Percentiles rank a stretch among this genome's conserved stretches.
phyloP scores from a whole-genome alignment of 495 filamentous ascomycete species.

The Cercophora newfieldiana region DNA sequence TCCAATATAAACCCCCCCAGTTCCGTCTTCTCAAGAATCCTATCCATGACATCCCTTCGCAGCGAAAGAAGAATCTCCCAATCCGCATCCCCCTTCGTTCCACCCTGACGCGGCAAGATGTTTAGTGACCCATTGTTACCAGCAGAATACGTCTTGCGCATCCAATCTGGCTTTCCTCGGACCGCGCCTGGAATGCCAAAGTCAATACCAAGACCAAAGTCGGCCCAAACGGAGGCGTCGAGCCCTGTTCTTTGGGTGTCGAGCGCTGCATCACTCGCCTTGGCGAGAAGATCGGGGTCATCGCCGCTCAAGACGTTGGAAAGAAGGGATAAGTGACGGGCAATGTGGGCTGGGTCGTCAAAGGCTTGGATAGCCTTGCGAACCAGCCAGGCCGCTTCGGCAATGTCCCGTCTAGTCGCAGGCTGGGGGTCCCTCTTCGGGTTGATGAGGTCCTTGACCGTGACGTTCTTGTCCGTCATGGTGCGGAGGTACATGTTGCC shows the following conservation, averaged over 20 bases:
- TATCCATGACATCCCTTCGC: conserved; percentile 7
- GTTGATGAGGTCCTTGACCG: conserved; percentile 1
- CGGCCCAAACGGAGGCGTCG: conserved; percentile 1
- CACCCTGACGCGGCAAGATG: conserved; percentile 12
- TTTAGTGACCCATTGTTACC: background rate
- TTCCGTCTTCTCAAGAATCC: background rate
- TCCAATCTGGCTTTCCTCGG: background rate
- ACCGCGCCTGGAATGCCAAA: conserved; percentile 14
- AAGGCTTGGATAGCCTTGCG: background rate
- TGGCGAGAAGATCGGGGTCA: background rate
- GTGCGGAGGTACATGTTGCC: conserved; percentile 16
- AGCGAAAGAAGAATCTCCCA: conserved; percentile 16
- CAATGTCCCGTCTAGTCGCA: background rate
- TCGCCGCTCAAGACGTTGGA: background rate
- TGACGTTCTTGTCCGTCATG: background rate
- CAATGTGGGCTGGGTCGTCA: background rate
- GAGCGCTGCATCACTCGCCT: background rate
- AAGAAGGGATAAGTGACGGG: background rate
- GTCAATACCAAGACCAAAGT: conserved; percentile 1
- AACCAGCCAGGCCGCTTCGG: conserved; percentile 3
- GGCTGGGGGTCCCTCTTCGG: background rate
- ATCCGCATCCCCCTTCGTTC: conserved; percentile 7
- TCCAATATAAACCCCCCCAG: background rate
- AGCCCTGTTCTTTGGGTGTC: conserved; percentile 3
- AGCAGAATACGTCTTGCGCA: background rate